Evolutionary conservation across 1,284 basidiomycete genomes (phyloP).

Genomic region (Cystobasidium slooffiae): DNA sequence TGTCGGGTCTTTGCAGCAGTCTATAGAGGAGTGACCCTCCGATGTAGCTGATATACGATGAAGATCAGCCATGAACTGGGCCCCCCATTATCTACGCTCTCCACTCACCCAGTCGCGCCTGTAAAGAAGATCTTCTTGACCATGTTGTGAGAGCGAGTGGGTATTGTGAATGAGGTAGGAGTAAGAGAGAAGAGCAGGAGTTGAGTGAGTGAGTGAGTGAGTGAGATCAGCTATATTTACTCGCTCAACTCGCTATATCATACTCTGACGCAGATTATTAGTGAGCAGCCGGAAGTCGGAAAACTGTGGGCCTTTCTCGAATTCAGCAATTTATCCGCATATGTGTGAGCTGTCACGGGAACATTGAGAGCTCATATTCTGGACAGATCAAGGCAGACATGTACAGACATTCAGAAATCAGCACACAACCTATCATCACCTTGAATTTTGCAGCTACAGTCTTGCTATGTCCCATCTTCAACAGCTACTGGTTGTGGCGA

Average conservation of each 20-base stretch:
- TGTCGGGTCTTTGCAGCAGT: conserved; percentile 13
- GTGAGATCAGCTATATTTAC: neutral
- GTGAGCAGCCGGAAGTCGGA: too few relatives aligned
- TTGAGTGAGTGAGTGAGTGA: neutral
- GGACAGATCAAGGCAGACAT: too few relatives aligned
- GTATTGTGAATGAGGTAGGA: neutral
- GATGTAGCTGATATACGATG: conserved; percentile 7
- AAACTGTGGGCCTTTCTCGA: too few relatives aligned
- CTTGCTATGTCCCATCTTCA: neutral
- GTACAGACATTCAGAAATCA: too few relatives aligned
- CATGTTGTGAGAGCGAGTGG: neutral
- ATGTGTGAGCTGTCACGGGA: too few relatives aligned
- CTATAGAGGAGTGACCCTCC: conserved; percentile 23
- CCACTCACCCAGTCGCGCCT: conserved; percentile 28
- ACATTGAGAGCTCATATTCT: too few relatives aligned
- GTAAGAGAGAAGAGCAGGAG: too few relatives aligned
- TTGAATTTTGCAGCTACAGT: too few relatives aligned
- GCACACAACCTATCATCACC: too few relatives aligned
- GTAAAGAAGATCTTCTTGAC: conserved; percentile 39
- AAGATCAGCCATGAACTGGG: neutral
- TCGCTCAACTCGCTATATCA: neutral
- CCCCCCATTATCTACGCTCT: neutral
- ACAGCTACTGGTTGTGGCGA: neutral
- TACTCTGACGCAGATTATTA: neutral
- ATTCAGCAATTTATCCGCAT: too few relatives aligned